A percentile compares a stretch with the other conserved stretches of the same genome.
phyloP scores from a whole-genome alignment of 2,329 filamentous ascomycete species.

The Mariannaea elegans region DNA sequence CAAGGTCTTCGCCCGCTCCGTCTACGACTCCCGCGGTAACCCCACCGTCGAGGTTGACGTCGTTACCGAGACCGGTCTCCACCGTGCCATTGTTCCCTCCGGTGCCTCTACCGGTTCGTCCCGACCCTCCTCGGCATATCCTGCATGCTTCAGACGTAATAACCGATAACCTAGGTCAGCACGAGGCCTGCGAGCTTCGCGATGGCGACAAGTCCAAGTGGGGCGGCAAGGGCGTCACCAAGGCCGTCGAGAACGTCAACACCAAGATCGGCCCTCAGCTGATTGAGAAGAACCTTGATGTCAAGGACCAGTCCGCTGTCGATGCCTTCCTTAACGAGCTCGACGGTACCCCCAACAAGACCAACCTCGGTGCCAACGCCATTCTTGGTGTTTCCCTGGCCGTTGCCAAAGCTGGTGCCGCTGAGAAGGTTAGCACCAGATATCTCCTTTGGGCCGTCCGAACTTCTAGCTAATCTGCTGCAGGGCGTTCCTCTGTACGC shows the following conservation, averaged over 20 bases:
- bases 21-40: constrained; percentile 99
- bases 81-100: constrained; percentile 97
- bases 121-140: constrained; percentile 37
- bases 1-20: constrained; percentile 90
- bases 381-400: constrained; percentile 87
- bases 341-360: constrained; percentile 87
- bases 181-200: constrained; percentile 91
- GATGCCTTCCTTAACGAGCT: constrained; percentile 88
- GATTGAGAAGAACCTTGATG: constrained; percentile 84
- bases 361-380: constrained; percentile 87
- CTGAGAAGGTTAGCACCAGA: constrained; percentile 71
- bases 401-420: constrained; percentile 87
- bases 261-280: constrained; percentile 79
- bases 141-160: constrained; percentile 36
- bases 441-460: background rate
- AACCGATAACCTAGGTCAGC: constrained; percentile 69
- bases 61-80: constrained; percentile 93
- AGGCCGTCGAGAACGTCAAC: constrained; percentile 90
- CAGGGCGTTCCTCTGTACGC: constrained; percentile 84
- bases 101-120: constrained; percentile 89
- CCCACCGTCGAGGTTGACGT: constrained; percentile 98
- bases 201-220: constrained; percentile 89
- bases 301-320: constrained; percentile 86
- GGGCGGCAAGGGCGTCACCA: constrained; percentile 86
- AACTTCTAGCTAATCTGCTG: constrained; percentile 24